Conservation (phyloP, 108 stramenopile genomes). For the Craspedostauros australis region DNA sequence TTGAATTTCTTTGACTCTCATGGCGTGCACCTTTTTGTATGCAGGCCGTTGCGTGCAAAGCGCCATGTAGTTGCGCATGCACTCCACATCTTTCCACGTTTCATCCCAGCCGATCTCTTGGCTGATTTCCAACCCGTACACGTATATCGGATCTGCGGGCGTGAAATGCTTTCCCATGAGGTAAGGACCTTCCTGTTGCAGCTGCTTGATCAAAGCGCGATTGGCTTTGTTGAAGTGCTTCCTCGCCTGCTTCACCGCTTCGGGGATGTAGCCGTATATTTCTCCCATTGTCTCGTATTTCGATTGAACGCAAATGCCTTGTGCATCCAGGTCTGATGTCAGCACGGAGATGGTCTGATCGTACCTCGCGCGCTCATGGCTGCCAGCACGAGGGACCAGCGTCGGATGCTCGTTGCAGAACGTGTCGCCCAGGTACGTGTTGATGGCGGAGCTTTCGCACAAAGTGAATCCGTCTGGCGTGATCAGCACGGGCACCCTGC, state of each 20-base stretch:
- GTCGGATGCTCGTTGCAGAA: conserved; percentile 15
- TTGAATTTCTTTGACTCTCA: conserved; percentile 1
- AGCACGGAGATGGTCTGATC: conserved; percentile 54
- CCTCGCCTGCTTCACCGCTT: conserved; percentile 52
- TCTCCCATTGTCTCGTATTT: conserved; percentile 56
- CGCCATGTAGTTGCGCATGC: conserved; percentile 20
- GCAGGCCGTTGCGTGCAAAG: conserved; percentile 39
- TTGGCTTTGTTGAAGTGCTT: conserved; percentile 51
- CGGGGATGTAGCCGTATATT: conserved; percentile 46
- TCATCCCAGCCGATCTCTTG: conserved; percentile 58
- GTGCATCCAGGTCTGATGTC: conserved; percentile 63
- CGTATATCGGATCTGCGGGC: conserved; percentile 68
- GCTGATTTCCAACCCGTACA: conserved; percentile 69
- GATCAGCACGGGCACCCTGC: conserved; percentile 68
- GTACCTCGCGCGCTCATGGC: conserved; percentile 50
- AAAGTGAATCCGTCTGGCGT: conserved; percentile 39
- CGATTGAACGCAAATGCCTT: conserved; percentile 70
- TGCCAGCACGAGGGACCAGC: conserved; percentile 62
- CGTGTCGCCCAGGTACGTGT: conserved; percentile 66
- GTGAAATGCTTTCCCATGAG: conserved; percentile 52
- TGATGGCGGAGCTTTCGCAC: conserved; percentile 72
- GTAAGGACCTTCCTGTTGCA: conserved; percentile 30
- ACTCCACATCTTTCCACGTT: conserved; percentile 14
- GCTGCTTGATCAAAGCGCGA: conserved; percentile 19
- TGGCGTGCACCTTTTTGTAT: conserved; percentile 21